Evolutionary conservation across 768 basidiomycete genomes (phyloP).

Genomic region (Amanita inopinata): DNA sequence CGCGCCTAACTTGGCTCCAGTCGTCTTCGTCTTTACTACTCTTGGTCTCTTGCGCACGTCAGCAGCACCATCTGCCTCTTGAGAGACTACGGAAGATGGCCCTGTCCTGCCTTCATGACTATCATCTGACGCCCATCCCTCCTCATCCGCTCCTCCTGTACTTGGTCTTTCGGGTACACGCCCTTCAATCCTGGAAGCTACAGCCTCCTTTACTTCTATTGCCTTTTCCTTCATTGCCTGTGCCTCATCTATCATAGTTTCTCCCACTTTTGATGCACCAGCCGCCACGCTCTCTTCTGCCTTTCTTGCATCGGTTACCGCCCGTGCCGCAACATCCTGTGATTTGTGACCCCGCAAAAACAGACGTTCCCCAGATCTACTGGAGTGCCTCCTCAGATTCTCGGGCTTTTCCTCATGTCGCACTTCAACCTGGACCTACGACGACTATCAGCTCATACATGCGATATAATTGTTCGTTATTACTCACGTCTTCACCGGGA

Average conservation of each 20-base stretch:
- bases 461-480: neutral
- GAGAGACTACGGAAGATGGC: neutral
- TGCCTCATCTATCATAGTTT: neutral
- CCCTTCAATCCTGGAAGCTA: no score
- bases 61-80: neutral
- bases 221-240: neutral
- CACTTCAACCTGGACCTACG: conserved; percentile 6
- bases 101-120: neutral
- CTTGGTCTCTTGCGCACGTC: neutral
- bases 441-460: neutral
- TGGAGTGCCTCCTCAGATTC: neutral
- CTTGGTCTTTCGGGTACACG: neutral
- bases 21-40: neutral
- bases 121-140: conserved; percentile 7
- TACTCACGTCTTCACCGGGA: conserved; percentile 59
- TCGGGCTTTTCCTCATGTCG: conserved; percentile 4
- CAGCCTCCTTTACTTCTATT: no score
- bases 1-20: neutral
- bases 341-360: no score
- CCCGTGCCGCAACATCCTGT: no score
- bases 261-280: neutral
- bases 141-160: neutral
- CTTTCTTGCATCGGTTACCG: no score
- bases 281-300: neutral
- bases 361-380: no score